Conservation (phyloP, 192 early-diverging fungal genomes). For the Coemansia reversa region DNA sequence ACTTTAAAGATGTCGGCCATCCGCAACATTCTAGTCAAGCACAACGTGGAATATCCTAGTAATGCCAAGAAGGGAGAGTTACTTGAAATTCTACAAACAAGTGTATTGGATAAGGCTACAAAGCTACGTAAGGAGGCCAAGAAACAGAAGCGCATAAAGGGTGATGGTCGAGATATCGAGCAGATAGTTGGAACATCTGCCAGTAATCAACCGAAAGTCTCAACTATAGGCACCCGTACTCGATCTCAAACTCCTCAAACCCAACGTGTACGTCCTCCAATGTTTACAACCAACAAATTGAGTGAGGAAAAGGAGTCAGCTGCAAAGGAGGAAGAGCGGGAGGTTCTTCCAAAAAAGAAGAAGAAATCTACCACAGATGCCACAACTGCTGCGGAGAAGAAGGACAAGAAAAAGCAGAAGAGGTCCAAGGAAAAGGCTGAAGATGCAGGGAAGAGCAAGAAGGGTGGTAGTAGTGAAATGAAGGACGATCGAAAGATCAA, state of each 20-base stretch:
- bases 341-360: background rate
- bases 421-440: background rate
- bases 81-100: slow-evolving; percentile 19
- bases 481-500: background rate
- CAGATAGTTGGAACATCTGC: slow-evolving; percentile 17
- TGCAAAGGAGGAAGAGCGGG: slow-evolving; percentile 3
- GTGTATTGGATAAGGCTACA: slow-evolving; percentile 21
- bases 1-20: slow-evolving; percentile 38
- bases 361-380: too few species aligned
- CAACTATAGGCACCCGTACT: slow-evolving; percentile 6
- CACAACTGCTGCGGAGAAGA: background rate
- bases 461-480: too few species aligned
- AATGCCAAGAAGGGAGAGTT: slow-evolving; percentile 51
- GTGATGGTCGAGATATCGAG: slow-evolving; percentile 42
- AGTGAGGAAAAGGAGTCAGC: background rate
- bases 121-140: slow-evolving; percentile 45
- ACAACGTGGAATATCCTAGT: slow-evolving; percentile 38
- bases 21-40: slow-evolving; percentile 41
- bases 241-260: slow-evolving; percentile 20
- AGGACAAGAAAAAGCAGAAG: slow-evolving; percentile 12
- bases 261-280: background rate
- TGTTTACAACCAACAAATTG: background rate
- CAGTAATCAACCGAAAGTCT: background rate
- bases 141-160: slow-evolving; percentile 20
- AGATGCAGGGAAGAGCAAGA: too few species aligned